A percentile compares a stretch with the other conserved stretches of the same genome.
phyloP scores from a whole-genome alignment of 1,139 yeast species.

The Debaryomyces coudertii region DNA sequence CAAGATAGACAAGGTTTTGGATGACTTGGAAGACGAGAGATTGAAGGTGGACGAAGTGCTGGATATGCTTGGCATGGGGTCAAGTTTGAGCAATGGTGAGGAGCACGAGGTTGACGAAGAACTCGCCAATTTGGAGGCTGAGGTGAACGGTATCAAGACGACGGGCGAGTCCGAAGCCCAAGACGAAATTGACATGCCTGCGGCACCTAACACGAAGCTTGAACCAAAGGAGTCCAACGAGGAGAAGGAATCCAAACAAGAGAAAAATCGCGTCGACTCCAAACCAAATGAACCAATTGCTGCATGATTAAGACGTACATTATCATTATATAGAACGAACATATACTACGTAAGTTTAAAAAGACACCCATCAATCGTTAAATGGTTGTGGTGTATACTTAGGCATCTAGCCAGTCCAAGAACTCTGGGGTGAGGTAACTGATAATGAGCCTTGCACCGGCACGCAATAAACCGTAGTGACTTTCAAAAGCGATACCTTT shows the following conservation, averaged over 20 bases:
- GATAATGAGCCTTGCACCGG: constrained; percentile 92
- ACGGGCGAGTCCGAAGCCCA: constrained; percentile 17
- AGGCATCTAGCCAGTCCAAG: constrained; percentile 76
- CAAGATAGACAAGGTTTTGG: constrained; percentile 79
- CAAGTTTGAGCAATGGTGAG: constrained; percentile 53
- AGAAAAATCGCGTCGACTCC: constrained; percentile 19
- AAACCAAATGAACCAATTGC: constrained; percentile 21
- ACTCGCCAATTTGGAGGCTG: constrained; percentile 52
- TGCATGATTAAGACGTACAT: constrained; percentile 11
- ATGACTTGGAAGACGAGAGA: constrained; percentile 81
- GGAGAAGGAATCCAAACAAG: constrained; percentile 16
- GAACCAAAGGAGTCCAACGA: constrained; percentile 24
- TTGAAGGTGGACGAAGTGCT: constrained; percentile 72
- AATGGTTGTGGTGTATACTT: neutral
- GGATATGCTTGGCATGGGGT: constrained; percentile 46
- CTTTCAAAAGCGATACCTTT: constrained; percentile 89
- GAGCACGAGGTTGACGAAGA: constrained; percentile 73
- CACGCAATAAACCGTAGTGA: constrained; percentile 89
- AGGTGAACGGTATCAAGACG: constrained; percentile 29
- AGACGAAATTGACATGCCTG: constrained; percentile 20
- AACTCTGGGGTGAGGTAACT: constrained; percentile 96
- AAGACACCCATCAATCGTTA: neutral
- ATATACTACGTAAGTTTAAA: constrained; percentile 3
- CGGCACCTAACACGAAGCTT: constrained; percentile 20
- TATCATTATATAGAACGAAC: constrained; percentile 9